These are phyloP conservation scores for Lepidium campestre DNA, from an alignment of 441 rosid genomes.

Conservation along the genomic window DNA sequence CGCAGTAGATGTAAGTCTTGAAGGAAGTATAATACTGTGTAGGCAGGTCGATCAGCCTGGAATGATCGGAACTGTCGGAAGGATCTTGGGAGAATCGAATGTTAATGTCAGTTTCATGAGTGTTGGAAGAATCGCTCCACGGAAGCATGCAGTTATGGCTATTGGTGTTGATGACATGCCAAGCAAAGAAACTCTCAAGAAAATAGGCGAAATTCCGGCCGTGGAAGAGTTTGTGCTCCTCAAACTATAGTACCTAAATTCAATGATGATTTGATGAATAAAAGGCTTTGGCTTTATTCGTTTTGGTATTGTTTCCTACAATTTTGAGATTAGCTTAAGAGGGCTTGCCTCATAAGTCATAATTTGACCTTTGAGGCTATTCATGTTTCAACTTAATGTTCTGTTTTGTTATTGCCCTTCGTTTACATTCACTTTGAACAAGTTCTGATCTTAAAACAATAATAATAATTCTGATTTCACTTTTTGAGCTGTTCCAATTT, in stretches of 20 bases:
- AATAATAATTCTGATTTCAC: too few species aligned
- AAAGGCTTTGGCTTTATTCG: not conserved
- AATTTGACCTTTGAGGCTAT: not conserved
- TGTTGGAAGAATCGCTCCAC: slow-evolving; percentile 40
- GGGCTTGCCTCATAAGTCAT: not conserved
- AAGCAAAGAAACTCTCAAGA: slow-evolving; percentile 34
- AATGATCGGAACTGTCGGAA: slow-evolving; percentile 50
- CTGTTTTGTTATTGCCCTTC: not conserved
- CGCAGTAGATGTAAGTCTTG: slow-evolving; percentile 51
- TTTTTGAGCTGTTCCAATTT: too few species aligned
- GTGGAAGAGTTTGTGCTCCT: slow-evolving; percentile 59
- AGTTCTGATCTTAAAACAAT: not conserved
- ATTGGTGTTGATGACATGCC: slow-evolving; percentile 64
- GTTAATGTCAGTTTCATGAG: slow-evolving; percentile 57
- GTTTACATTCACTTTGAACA: not conserved
- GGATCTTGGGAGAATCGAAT: slow-evolving; percentile 42
- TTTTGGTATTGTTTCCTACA: not conserved
- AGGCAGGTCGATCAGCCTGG: slow-evolving; percentile 54
- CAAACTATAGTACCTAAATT: slow-evolving; percentile 23
- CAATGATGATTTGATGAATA: not conserved
- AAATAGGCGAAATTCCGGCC: slow-evolving; percentile 42
- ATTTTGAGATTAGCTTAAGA: not conserved
- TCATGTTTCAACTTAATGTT: not conserved
- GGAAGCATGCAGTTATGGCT: slow-evolving; percentile 52
- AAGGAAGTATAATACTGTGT: slow-evolving; percentile 51